A percentile compares a stretch with the other conserved stretches of the same genome.
phyloP scores from a whole-genome alignment of 371 early-diverging fungal genomes.

The Syncephalis plumigaleata region DNA sequence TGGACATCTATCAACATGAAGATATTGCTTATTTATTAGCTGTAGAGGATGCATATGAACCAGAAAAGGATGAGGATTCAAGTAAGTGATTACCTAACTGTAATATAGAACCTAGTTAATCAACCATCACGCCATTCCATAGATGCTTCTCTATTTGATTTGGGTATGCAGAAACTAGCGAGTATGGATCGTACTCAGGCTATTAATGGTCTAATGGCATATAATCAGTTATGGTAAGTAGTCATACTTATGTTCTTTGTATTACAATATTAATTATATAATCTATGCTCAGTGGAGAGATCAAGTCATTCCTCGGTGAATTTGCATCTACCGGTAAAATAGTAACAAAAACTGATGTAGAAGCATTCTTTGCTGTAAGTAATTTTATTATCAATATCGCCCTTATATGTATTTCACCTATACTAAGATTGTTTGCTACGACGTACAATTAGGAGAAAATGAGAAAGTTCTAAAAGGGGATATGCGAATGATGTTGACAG shows the following conservation, averaged over 20 bases:
- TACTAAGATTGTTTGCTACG: too few relatives aligned
- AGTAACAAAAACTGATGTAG: slow-evolving; percentile 57
- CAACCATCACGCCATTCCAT: not conserved
- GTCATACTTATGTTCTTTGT: not conserved
- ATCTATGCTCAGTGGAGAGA: slow-evolving; percentile 31
- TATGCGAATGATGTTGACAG: too few relatives aligned
- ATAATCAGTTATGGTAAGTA: slow-evolving; percentile 14
- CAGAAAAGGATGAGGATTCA: slow-evolving; percentile 28
- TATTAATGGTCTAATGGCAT: slow-evolving; percentile 48
- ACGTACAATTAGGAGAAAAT: too few relatives aligned
- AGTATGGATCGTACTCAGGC: slow-evolving; percentile 50
- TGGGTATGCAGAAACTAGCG: slow-evolving; percentile 49
- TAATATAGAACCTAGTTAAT: too few relatives aligned
- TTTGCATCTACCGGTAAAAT: slow-evolving; percentile 54
- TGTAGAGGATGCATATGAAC: slow-evolving; percentile 20
- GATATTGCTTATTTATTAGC: slow-evolving; percentile 12
- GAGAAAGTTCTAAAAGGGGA: too few relatives aligned
- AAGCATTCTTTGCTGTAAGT: slow-evolving; percentile 39
- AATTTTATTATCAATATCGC: not conserved
- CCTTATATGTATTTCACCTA: too few relatives aligned
- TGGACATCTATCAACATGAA: slow-evolving; percentile 4
- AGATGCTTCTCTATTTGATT: slow-evolving; percentile 40
- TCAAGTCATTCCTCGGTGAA: slow-evolving; percentile 40
- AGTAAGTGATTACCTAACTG: too few relatives aligned
- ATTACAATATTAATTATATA: too few relatives aligned